Evolutionary conservation across 768 basidiomycete genomes (phyloP).

Genomic region (Tubosaeta sp.): DNA sequence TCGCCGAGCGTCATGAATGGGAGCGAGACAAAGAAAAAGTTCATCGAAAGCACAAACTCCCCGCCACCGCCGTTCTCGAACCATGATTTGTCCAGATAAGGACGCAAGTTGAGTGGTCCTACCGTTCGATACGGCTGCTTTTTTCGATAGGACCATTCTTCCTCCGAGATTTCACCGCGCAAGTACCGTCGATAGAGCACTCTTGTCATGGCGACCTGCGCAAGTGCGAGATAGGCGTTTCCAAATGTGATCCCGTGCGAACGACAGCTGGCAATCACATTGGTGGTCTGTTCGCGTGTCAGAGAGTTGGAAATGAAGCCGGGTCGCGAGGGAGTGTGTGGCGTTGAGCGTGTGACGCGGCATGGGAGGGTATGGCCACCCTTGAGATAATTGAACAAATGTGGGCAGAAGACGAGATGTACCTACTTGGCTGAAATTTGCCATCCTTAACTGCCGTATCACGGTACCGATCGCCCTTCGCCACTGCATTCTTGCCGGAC

Average conservation of each 20-base stretch:
- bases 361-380: constrained; percentile 36
- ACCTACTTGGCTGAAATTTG: constrained; percentile 25
- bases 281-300: not conserved
- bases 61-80: not conserved
- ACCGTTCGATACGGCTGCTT: constrained; percentile 45
- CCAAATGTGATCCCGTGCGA: not conserved
- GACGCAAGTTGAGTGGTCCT: constrained; percentile 44
- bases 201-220: constrained; percentile 50
- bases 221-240: constrained; percentile 37
- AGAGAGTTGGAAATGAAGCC: not conserved
- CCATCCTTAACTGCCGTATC: constrained; percentile 32
- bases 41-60: not conserved
- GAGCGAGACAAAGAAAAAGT: not conserved
- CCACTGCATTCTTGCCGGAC: constrained; percentile 41
- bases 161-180: constrained; percentile 42
- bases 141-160: constrained; percentile 51
- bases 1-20: constrained; percentile 17
- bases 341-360: not conserved
- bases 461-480: constrained; percentile 38
- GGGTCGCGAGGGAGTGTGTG: not conserved
- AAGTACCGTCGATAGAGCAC: constrained; percentile 45
- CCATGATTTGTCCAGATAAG: not conserved
- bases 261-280: not conserved
- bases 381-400: not conserved
- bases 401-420: not conserved